phyloP scores from a whole-genome alignment of 768 basidiomycete species.

The Mrakia blollopis region DNA sequence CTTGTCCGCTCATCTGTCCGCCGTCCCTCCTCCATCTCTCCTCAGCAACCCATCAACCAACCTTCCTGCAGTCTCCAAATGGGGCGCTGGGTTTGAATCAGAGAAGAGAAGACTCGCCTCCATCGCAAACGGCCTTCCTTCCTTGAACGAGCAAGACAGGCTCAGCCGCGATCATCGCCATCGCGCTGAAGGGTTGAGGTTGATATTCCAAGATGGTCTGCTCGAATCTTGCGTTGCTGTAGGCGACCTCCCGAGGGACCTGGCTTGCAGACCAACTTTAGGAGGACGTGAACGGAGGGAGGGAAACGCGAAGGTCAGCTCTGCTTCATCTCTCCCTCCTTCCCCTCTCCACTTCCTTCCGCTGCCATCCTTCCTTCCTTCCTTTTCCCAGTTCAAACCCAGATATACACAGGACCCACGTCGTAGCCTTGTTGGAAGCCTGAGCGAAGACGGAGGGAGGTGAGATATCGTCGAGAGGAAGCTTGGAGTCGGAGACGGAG shows the following conservation, averaged over 20 bases:
- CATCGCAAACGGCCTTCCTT: constrained; percentile 87
- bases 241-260: constrained; percentile 35
- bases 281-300: background rate
- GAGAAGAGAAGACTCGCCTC: constrained; percentile 58
- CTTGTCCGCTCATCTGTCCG: no score
- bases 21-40: background rate
- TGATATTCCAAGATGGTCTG: constrained; percentile 83
- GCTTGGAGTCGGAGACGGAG: constrained; percentile 1
- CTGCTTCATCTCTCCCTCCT: background rate
- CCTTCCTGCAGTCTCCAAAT: no score
- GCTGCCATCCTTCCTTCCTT: background rate
- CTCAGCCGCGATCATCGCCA: constrained; percentile 80
- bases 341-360: background rate
- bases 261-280: constrained; percentile 28
- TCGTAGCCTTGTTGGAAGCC: background rate
- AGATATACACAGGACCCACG: background rate
- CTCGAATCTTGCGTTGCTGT: constrained; percentile 74
- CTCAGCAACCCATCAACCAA: background rate
- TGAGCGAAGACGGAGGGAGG: background rate
- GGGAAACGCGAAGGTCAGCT: background rate
- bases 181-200: constrained; percentile 82
- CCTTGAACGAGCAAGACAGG: constrained; percentile 75
- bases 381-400: no score
- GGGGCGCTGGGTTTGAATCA: background rate
- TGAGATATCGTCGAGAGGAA: background rate